Evolutionary conservation across 2,329 filamentous ascomycete genomes (phyloP).

Genomic region (Penicillium capsulatum): DNA sequence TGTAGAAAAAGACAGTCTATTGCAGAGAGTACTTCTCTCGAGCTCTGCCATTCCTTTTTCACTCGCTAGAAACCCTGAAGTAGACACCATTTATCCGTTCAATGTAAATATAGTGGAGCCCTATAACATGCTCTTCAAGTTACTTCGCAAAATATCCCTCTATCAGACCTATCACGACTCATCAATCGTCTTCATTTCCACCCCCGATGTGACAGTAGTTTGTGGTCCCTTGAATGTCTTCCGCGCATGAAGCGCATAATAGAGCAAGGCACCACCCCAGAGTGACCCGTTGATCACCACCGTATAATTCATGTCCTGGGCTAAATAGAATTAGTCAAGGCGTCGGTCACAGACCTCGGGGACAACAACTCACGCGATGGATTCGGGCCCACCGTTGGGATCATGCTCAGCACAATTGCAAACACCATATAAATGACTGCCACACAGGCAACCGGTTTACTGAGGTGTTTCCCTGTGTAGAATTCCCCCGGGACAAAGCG

Average conservation of each 20-base stretch:
- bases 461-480: constrained; percentile 54
- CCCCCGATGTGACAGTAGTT: constrained; percentile 55
- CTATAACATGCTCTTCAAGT: too few relatives aligned
- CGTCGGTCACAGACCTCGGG: background rate
- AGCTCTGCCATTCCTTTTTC: too few relatives aligned
- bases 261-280: constrained; percentile 54
- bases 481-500: constrained; percentile 58
- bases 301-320: constrained; percentile 59
- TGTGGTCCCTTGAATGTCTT: constrained; percentile 61
- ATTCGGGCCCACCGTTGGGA: constrained; percentile 53
- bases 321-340: constrained; percentile 23
- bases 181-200: too few relatives aligned
- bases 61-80: too few relatives aligned
- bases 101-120: too few relatives aligned
- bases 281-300: constrained; percentile 58
- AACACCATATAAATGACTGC: constrained; percentile 55
- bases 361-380: constrained; percentile 45
- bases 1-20: too few relatives aligned
- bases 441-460: constrained; percentile 51
- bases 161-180: too few relatives aligned
- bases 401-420: constrained; percentile 56
- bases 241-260: constrained; percentile 55
- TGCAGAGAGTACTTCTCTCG: too few relatives aligned
- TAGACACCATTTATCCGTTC: too few relatives aligned
- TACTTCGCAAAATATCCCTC: too few relatives aligned